Conservation (phyloP, 2,329 filamentous ascomycete species). For the Drechslera avenae region DNA sequence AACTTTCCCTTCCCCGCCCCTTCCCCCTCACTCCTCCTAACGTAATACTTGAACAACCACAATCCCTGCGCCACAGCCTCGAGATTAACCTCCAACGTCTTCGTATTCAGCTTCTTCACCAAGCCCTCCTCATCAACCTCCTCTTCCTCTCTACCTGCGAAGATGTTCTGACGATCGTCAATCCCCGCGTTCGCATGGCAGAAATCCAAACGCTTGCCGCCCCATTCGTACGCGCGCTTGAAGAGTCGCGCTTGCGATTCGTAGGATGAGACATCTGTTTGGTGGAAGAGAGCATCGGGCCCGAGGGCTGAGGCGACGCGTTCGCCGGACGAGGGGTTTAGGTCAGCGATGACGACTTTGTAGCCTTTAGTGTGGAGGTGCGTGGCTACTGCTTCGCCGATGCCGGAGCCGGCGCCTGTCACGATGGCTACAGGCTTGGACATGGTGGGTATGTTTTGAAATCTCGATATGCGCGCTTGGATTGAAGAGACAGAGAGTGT, state of each 20-base stretch:
- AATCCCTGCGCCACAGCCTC: slow-evolving; percentile 50
- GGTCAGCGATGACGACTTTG: slow-evolving; percentile 53
- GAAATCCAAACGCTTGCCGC: slow-evolving; percentile 50
- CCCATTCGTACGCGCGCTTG: slow-evolving; percentile 50
- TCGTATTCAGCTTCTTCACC: slow-evolving; percentile 47
- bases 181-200: slow-evolving; percentile 54
- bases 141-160: slow-evolving; percentile 37
- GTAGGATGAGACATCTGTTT: slow-evolving; percentile 50
- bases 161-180: slow-evolving; percentile 48
- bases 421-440: slow-evolving; percentile 51
- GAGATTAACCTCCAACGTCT: slow-evolving; percentile 49
- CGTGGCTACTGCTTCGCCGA: slow-evolving; percentile 52
- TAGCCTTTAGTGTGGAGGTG: slow-evolving; percentile 49
- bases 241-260: slow-evolving; percentile 48
- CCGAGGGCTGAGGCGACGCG: slow-evolving; percentile 38
- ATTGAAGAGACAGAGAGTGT: neutral
- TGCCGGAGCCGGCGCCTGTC: slow-evolving; percentile 54
- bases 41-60: slow-evolving; percentile 52
- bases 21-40: slow-evolving; percentile 42
- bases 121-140: slow-evolving; percentile 43
- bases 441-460: slow-evolving; percentile 24
- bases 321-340: slow-evolving; percentile 42
- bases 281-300: slow-evolving; percentile 43
- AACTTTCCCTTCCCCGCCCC: slow-evolving; percentile 47
- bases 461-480: neutral